These are phyloP conservation scores for Pseudonitzschia delicatissima DNA, from an alignment of 108 stramenopile genomes.

Conservation along the genomic window DNA sequence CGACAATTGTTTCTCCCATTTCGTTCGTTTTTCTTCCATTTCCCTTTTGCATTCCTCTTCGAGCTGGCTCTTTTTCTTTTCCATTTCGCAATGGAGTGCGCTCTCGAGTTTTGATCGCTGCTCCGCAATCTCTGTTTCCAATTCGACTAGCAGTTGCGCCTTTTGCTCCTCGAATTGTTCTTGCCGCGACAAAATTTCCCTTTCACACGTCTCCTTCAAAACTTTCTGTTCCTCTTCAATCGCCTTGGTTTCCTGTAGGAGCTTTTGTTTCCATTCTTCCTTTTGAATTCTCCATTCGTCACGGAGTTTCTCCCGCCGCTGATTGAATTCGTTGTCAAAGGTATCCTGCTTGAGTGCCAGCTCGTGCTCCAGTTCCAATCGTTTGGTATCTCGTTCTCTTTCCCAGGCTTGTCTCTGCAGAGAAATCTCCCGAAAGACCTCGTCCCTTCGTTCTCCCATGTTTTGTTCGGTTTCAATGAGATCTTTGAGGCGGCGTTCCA, in stretches of 20 bases:
- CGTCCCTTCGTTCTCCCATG: slow-evolving; percentile 5
- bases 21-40: slow-evolving; percentile 8
- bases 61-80: not conserved
- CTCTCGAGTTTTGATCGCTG: slow-evolving; percentile 18
- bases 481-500: slow-evolving; percentile 19
- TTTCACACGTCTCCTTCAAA: slow-evolving; percentile 8
- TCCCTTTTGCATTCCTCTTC: not conserved
- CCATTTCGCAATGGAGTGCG: not conserved
- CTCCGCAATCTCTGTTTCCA: slow-evolving; percentile 20
- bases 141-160: slow-evolving; percentile 9
- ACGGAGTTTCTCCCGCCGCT: slow-evolving; percentile 16
- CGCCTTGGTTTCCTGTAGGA: slow-evolving; percentile 15
- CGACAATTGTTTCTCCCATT: slow-evolving; percentile 12
- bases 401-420: slow-evolving; percentile 14
- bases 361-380: slow-evolving; percentile 9
- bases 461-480: slow-evolving; percentile 23
- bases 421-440: slow-evolving; percentile 17
- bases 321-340: slow-evolving; percentile 20
- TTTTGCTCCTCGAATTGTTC: slow-evolving; percentile 14
- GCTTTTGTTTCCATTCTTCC: slow-evolving; percentile 31
- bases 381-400: slow-evolving; percentile 5
- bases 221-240: slow-evolving; percentile 13
- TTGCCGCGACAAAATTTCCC: not conserved
- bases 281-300: slow-evolving; percentile 16
- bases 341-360: slow-evolving; percentile 5